Evolutionary conservation across 805 yeast genomes (phyloP).

Genomic region (Wickerhamiella sergipiensis): DNA sequence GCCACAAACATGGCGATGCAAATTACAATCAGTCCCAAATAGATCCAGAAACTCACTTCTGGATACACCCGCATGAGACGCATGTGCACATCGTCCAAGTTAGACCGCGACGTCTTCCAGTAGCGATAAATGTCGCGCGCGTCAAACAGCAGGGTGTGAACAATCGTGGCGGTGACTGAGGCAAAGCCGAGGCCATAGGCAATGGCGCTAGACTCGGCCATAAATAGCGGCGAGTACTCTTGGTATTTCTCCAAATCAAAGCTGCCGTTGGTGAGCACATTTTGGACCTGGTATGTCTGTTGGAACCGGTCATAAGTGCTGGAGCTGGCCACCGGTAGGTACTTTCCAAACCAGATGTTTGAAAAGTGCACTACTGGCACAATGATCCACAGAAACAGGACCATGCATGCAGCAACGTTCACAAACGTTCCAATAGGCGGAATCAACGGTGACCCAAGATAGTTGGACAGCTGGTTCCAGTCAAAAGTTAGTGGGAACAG

Average conservation of each 20-base stretch:
- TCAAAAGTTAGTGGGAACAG: constrained; percentile 55
- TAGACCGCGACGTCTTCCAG: constrained; percentile 31
- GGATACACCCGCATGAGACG: constrained; percentile 42
- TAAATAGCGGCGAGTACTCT: constrained; percentile 49
- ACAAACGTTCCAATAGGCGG: constrained; percentile 41
- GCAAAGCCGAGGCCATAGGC: constrained; percentile 52
- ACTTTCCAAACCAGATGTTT: constrained; percentile 45
- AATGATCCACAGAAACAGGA: constrained; percentile 39
- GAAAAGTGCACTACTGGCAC: constrained; percentile 40
- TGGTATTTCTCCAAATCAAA: constrained; percentile 37
- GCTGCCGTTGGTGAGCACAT: constrained; percentile 31
- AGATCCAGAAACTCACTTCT: constrained; percentile 60
- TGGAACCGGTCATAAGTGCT: constrained; percentile 40
- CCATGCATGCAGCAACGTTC: constrained; percentile 34
- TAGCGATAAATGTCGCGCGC: constrained; percentile 39
- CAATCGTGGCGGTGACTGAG: constrained; percentile 45
- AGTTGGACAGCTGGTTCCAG: constrained; percentile 49
- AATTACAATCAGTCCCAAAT: constrained; percentile 28
- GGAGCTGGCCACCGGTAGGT: constrained; percentile 38
- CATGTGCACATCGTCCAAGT: constrained; percentile 37
- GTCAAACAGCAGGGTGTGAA: constrained; percentile 45
- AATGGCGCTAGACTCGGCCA: constrained; percentile 45
- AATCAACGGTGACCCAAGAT: constrained; percentile 47
- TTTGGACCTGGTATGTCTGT: constrained; percentile 34
- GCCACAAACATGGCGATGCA: constrained; percentile 8